phyloP scores from a whole-genome alignment of 345 rosid genomes.

The Populus davidiana region DNA sequence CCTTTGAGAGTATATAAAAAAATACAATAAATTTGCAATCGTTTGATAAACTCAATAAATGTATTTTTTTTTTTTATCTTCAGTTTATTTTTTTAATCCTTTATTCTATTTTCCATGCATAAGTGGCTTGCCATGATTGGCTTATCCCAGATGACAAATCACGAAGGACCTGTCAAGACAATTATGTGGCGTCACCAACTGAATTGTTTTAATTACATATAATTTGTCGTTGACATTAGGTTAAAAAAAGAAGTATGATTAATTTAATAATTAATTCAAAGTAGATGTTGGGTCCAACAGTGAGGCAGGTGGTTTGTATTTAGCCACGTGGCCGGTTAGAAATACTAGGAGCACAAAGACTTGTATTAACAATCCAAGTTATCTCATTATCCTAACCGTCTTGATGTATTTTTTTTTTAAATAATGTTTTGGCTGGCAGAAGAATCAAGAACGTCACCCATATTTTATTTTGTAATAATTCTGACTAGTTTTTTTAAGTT shows the following conservation, averaged over 20 bases:
- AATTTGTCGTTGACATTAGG: background rate
- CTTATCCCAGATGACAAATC: background rate
- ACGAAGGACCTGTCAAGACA: background rate
- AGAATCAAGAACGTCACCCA: background rate
- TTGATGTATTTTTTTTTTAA: background rate
- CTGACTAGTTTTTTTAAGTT: too few relatives aligned
- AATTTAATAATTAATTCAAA: background rate
- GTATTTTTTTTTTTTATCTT: background rate
- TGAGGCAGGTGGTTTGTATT: background rate
- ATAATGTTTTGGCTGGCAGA: background rate
- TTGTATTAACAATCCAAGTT: background rate
- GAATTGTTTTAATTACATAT: background rate
- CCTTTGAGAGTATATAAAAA: background rate
- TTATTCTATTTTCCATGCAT: background rate
- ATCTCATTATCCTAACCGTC: background rate
- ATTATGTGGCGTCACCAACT: background rate
- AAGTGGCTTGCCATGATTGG: background rate
- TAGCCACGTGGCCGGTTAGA: background rate
- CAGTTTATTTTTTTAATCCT: background rate
- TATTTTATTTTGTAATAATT: background rate
- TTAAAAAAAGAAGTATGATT: background rate
- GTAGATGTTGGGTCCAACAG: background rate
- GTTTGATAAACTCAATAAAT: background rate
- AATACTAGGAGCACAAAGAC: background rate
- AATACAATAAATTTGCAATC: background rate